Evolutionary conservation across 2,329 filamentous ascomycete species (phyloP), one percentile per base, ranked within the genome.

Genomic region (Cadophora sp.): DNA sequence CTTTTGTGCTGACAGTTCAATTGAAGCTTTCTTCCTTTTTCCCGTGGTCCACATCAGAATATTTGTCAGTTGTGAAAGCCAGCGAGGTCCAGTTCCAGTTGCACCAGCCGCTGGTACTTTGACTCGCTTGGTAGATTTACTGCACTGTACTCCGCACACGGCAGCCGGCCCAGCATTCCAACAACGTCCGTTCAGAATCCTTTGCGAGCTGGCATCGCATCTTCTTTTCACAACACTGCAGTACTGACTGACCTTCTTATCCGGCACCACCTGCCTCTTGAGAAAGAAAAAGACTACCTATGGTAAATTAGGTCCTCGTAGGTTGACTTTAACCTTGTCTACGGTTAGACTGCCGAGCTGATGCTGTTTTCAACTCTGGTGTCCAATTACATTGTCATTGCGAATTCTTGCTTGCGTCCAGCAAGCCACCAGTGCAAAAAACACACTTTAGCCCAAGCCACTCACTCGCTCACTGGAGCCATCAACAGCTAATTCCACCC

Each of bases 301-400:
- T n/a, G n/a, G n/a, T n/a, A n/a, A n/a, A n/a, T n/a, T n/a, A n/a
- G n/a, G n/a, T n/a, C 6, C 7, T 39, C 36, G 11, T n/a, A 11
- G 6, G 36, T 39, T 39, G 53, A 18, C 53, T 58, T 58, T 58
- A 43, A 16, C 55, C 20, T 27, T 27, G 20, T 24, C 33, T 24
- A 41, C 36, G 11, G 20, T 11, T 58, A 58, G 55, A 24, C n/a
- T 24, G 13, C 36, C 55, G 55, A 43, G 20, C 55, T 14, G 13
- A 24, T 9, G 7, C 33, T 24, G n/a, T 14, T 41, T 20, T 24
- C n/a, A 8, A 58, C n/a, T 24, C 43, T 36, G 9, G n/a, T 58
- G 16, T 58, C 55, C 55, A 39, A 27, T 58, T 58, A 43, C 55
- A 41, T n/a, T 41, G 43, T 58, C 33, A 16, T 16, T 41, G 27